Evolutionary conservation across 192 early-diverging fungal species (phyloP), one percentile per base, ranked within the genome.

Genomic region (Dispira parvispora): DNA sequence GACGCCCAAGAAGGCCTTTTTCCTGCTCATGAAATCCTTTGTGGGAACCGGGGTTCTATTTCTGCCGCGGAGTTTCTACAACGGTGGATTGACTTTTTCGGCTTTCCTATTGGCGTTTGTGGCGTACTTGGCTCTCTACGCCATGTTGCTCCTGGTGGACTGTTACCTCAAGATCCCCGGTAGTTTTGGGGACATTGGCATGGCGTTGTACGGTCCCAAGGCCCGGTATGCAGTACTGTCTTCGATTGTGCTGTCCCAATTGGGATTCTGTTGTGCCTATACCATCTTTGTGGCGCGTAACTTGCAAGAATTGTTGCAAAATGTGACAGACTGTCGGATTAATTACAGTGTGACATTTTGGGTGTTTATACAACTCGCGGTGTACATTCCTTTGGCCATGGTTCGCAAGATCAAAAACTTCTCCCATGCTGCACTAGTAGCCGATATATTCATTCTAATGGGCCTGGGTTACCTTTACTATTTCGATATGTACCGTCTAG

Each of bases 371-470:
- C 91, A 91, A 62, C 71, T 91, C 38, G 66, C 85, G 11, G 72
- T 88, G 18, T 80, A 90, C 67, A 80, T 90, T 32, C 92, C 92
- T 8, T 68, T 95, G 68, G 81, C 89, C 26, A 87, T 91, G 82
- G 89, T 96, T 62, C 85, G 93, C 43, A 85, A 82, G 61, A 96
- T 96, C 78, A 88, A 90, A 62, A 84, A 86, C 64, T 84, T 96
- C 68, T 88, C 87, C 0, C 77, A 85, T 52, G 82, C 89, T 32
- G 88, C 91, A 13, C 77, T 95, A 18, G 75, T 98, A 50, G 94
- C 91, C 25, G 92, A 95, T 73, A 75, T 88, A 6, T 98, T 98
- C 66, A 95, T 98, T 64, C 75, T 95, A 57, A 49, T 89, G 53
- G 94, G 94, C 0, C 74, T 98, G 20, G 73, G 79, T 8, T 95